Conservation (phyloP, 2,329 filamentous ascomycete species). For the Colletotrichum sp. region DNA sequence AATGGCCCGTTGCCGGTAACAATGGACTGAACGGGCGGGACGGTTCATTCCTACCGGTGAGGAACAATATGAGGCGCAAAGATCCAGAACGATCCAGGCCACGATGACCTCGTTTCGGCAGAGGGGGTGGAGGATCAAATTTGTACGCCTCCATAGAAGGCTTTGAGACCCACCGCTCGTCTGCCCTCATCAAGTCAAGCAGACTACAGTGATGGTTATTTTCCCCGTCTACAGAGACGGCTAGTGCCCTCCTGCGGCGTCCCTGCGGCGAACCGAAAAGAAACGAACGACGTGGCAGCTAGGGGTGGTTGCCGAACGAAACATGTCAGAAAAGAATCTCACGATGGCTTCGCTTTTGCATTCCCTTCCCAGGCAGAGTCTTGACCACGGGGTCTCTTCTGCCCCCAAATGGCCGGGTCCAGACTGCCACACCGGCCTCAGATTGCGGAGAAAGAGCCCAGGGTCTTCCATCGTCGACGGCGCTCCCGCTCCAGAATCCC, state of each 20-base stretch:
- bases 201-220: not conserved
- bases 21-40: not conserved
- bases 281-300: constrained; percentile 12
- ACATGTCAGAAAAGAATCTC: not conserved
- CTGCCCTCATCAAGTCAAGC: not conserved
- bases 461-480: not conserved
- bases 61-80: not conserved
- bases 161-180: not conserved
- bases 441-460: constrained; percentile 7
- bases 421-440: constrained; percentile 6
- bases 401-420: constrained; percentile 9
- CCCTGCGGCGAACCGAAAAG: constrained; percentile 8
- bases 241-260: not conserved
- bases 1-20: not conserved
- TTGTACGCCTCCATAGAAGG: not conserved
- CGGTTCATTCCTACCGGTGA: not conserved
- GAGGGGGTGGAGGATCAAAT: not conserved
- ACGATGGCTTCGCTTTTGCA: constrained; percentile 21
- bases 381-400: constrained; percentile 1
- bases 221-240: not conserved
- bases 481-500: not conserved
- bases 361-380: not conserved
- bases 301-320: not conserved
- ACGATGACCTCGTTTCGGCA: not conserved
- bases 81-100: not conserved